Evolutionary conservation across 352 stramenopile genomes (phyloP), one percentile per base, ranked within the genome.

Genomic region (Phytophthora sp.): DNA sequence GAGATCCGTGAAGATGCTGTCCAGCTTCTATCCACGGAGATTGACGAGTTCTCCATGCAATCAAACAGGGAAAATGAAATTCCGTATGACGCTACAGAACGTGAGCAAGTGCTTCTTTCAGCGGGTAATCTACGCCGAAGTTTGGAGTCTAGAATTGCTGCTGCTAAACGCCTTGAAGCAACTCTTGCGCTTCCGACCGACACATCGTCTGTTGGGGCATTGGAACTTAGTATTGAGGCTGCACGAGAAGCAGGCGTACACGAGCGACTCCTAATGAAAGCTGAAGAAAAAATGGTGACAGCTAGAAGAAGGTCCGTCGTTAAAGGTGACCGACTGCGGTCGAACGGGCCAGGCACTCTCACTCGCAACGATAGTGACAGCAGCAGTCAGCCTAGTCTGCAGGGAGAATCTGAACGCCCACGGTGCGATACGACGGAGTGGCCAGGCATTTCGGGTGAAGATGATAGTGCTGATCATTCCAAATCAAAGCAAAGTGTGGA

Each of bases 1-100:
- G 83, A 92, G 53, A 74, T 89, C 13, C 77, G 83, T 21, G 66
- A 89, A 56, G 83, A 92, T 44, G 79, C 70, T 8, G 46, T 90
- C 4, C 63, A 84, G 30, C 57, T 92, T 2, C 42, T 90, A 2
- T 77, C 73, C 0, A 74, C 53, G 10, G 66, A 89, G 46, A 81
- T 84, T 32, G 74, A 89, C 0, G 69, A 84, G 18, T 89, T 86
- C 18, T 73, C 66, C 5, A 75, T 44, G 15, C 45, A 67, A 17
- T 51, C 52, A 34, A 59, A 18, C 23, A 46, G 21, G 15, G 77
- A 75, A 10, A 73, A 53, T 13, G 66, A 74, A 20, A 23, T 54
- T 2, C 26, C 65, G 2, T 67, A 80, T 5, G 73, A 71, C 42
- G 57, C 83, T 2, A 26, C 53, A 13, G 70, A 79, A 31, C 58